Evolutionary conservation across 2,329 filamentous ascomycete species (phyloP).

Genomic region (Proliferodiscus dingleyae): DNA sequence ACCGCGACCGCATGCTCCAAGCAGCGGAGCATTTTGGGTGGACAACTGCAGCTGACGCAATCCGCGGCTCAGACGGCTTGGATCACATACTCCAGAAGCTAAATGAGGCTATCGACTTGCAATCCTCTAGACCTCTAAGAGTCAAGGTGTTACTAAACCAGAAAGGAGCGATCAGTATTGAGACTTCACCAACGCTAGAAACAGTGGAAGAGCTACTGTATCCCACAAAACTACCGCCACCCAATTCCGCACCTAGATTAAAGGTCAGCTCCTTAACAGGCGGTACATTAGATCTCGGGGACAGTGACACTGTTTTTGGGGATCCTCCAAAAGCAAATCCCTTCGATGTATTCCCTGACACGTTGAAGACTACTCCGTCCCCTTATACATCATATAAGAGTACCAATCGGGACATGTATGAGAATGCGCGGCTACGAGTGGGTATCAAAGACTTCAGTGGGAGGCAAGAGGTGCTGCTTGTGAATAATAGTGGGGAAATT

Average conservation of each 20-base stretch:
- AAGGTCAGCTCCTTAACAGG: slow-evolving; percentile 28
- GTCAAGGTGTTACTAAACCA: slow-evolving; percentile 51
- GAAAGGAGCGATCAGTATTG: slow-evolving; percentile 44
- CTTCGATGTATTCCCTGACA: slow-evolving; percentile 52
- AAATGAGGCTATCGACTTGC: slow-evolving; percentile 20
- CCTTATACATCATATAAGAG: slow-evolving; percentile 86
- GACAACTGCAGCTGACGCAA: slow-evolving; percentile 39
- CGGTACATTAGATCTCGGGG: slow-evolving; percentile 22
- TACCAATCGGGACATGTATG: slow-evolving; percentile 67
- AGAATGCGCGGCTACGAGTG: slow-evolving; percentile 59
- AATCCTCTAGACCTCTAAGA: slow-evolving; percentile 37
- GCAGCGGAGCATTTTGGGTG: slow-evolving; percentile 55
- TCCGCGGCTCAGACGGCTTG: slow-evolving; percentile 45
- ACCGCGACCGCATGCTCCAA: slow-evolving; percentile 71
- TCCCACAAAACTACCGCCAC: slow-evolving; percentile 49
- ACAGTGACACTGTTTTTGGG: slow-evolving; percentile 19
- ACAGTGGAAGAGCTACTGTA: slow-evolving; percentile 50
- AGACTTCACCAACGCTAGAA: slow-evolving; percentile 34
- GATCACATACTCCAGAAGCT: slow-evolving; percentile 38
- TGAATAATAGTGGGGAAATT: slow-evolving; percentile 59
- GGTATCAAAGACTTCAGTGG: slow-evolving; percentile 45
- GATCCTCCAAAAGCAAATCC: slow-evolving; percentile 20
- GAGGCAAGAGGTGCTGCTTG: slow-evolving; percentile 68
- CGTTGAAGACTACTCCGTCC: slow-evolving; percentile 42
- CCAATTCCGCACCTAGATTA: slow-evolving; percentile 25